These are phyloP conservation scores for Xylariaceae sp. DNA, from an alignment of 2,329 filamentous ascomycete species.

Conservation along the genomic window DNA sequence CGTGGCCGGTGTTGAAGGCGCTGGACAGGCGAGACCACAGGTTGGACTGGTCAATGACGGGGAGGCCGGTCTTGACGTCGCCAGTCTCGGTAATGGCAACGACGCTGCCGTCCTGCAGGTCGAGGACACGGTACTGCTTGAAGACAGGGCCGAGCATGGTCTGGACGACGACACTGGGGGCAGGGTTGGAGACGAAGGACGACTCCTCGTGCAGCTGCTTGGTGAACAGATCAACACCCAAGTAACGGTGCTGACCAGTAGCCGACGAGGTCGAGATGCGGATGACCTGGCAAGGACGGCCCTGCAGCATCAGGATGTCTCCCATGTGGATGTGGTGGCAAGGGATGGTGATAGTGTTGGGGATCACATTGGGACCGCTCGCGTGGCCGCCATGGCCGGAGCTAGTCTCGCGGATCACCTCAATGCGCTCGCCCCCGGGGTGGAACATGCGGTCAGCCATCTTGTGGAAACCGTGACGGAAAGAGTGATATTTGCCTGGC, in stretches of 20 bases:
- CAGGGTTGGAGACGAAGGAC: constrained; percentile 93
- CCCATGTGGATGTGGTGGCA: constrained; percentile 99
- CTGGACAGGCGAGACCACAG: constrained; percentile 74
- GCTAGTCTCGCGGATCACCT: constrained; percentile 39
- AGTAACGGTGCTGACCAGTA: constrained; percentile 99
- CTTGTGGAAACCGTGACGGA: constrained; percentile 50
- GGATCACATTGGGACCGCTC: constrained; percentile 27
- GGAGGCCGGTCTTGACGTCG: constrained; percentile 92
- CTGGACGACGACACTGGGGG: constrained; percentile 93
- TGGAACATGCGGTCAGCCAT: constrained; percentile 48
- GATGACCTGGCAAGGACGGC: constrained; percentile 99
- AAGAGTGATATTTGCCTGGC: constrained; percentile 51
- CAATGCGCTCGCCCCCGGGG: constrained; percentile 39
- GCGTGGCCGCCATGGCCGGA: constrained; percentile 17
- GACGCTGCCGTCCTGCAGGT: constrained; percentile 77
- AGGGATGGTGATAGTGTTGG: constrained; percentile 94
- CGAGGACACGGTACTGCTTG: constrained; percentile 99
- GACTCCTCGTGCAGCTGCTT: constrained; percentile 99
- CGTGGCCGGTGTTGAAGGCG: constrained; percentile 85
- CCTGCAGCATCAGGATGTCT: constrained; percentile 97
- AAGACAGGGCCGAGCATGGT: constrained; percentile 99
- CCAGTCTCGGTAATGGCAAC: constrained; percentile 99
- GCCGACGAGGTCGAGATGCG: constrained; percentile 96
- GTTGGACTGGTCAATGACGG: constrained; percentile 91
- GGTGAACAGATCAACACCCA: constrained; percentile 99